These are phyloP conservation scores for Fusarium burgessii DNA, from an alignment of 2,329 filamentous ascomycete genomes.

Conservation along the genomic window DNA sequence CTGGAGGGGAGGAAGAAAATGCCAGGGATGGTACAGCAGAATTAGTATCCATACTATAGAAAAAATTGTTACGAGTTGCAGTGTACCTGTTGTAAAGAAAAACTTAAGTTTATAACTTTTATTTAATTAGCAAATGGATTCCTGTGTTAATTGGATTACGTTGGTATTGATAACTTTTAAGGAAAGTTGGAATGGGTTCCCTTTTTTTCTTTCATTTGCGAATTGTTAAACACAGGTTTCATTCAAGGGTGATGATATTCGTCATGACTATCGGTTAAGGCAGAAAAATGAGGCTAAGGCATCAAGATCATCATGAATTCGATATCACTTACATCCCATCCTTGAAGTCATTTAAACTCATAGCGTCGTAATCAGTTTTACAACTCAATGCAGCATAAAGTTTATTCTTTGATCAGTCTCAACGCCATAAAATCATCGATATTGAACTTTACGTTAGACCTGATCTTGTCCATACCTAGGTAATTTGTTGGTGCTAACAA, in stretches of 20 bases:
- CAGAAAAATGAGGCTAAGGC: constrained; percentile 34
- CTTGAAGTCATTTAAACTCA: neutral
- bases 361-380: neutral
- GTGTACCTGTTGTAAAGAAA: too few species aligned
- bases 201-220: neutral
- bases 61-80: neutral
- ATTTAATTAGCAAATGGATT: too few species aligned
- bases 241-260: neutral
- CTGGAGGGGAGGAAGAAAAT: neutral
- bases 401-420: neutral
- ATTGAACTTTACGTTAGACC: neutral
- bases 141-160: too few species aligned
- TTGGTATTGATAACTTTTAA: neutral
- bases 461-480: neutral
- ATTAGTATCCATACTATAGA: neutral
- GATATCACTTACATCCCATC: neutral
- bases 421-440: neutral
- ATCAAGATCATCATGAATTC: neutral
- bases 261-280: constrained; percentile 16
- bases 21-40: neutral
- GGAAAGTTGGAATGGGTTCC: neutral
- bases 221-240: neutral
- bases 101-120: too few species aligned
- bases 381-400: neutral
- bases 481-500: neutral